Conservation (phyloP, 2,329 filamentous ascomycete genomes). For the Pyrenochaeta sp. region DNA sequence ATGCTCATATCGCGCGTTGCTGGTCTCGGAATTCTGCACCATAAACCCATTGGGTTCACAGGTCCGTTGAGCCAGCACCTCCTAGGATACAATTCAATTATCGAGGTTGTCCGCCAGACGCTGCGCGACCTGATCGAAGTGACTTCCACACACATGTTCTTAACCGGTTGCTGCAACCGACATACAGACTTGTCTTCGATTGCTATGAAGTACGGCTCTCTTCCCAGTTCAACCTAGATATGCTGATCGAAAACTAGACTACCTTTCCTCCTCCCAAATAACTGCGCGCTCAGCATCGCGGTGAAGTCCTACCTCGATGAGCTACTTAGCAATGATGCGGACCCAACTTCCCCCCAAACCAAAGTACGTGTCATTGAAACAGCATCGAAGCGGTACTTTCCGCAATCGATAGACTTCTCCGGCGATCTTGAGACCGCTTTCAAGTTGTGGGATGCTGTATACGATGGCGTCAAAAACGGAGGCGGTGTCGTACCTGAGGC, state of each 20-base stretch:
- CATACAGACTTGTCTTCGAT: constrained; percentile 68
- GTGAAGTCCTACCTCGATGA: constrained; percentile 83
- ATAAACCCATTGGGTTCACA: constrained; percentile 89
- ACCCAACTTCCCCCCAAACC: constrained; percentile 61
- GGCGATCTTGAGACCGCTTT: constrained; percentile 68
- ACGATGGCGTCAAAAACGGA: constrained; percentile 65
- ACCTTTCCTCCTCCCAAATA: constrained; percentile 74
- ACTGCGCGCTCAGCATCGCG: constrained; percentile 79
- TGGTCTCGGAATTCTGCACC: constrained; percentile 81
- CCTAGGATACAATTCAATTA: constrained; percentile 84
- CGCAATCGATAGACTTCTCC: constrained; percentile 65
- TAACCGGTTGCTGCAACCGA: constrained; percentile 80
- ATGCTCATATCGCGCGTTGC: constrained; percentile 87
- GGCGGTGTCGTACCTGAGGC: constrained; percentile 54
- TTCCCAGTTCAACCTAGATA: constrained; percentile 34
- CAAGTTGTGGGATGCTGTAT: constrained; percentile 71
- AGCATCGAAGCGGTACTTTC: constrained; percentile 67
- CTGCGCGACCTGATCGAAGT: constrained; percentile 87
- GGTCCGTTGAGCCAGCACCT: constrained; percentile 92
- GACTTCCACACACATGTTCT: constrained; percentile 79
- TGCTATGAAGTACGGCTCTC: constrained; percentile 70
- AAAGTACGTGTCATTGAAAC: constrained; percentile 61
- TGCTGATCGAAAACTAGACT: constrained; percentile 50
- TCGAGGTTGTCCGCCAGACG: constrained; percentile 78
- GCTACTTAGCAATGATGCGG: constrained; percentile 63